Base-by-base conservation (phyloP, 345 rosid genomes). In the Salix brachista region DNA sequence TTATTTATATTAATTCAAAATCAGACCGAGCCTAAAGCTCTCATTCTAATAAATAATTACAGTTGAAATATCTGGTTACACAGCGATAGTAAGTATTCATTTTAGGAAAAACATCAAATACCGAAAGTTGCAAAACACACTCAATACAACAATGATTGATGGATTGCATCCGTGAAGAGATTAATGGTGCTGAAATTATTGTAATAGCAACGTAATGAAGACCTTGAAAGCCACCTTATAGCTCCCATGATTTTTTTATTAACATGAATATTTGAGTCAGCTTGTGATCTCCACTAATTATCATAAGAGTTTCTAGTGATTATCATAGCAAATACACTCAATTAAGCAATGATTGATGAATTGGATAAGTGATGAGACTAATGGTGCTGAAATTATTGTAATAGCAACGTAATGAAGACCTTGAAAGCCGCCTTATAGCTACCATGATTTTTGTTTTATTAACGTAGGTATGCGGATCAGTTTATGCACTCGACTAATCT, bases 171-270 rank as follows among this genome's bases (percentile, higher is more conserved):
- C 1, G 62, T n/a, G 62, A 56, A n/a, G n/a, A 56, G 62, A n/a
- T 8, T 21, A 56, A 56, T n/a, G 62, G 62, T 8, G 62, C 26
- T 69, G 71, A 70, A 66, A 32, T 16, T 62, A 80, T 78, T 67
- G 48, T 60, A 52, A 37, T 21, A 50, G 62, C 34, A 83, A 66
- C 66, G 70, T 41, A 71, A 65, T 67, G 36, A 80, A 30, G 44
- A 78, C 64, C 48, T 58, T 76, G 87, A 81, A 81, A 74, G 87
- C 87, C 83, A 79, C 87, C 87, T 74, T 36, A 16, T 23, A 48
- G 71, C 39, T 76, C 26, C 46, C 1, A 64, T 46, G 12, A 11
- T 18, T 32, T 68, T 3, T 32, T 32, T 32, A 32, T 32, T 32
- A 32, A 32, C 0, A 3, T 3, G 4, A 32, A 32, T 32, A 4